A percentile compares a stretch with the other conserved stretches of the same genome.
phyloP scores from a whole-genome alignment of 257 asterid genomes.

The Ilex aquifolium region DNA sequence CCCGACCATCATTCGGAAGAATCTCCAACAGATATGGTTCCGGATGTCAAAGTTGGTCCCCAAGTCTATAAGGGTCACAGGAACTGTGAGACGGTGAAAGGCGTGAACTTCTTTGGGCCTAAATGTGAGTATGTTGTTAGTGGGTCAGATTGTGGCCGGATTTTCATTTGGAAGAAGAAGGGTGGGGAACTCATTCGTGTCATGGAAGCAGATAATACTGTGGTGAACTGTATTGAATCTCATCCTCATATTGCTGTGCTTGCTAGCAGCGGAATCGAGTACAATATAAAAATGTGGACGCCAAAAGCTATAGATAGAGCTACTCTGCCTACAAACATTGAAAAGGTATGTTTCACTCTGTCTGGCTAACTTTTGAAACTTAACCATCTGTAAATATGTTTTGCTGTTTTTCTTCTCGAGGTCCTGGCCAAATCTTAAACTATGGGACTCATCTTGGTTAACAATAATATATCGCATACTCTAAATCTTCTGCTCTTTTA shows the following conservation, averaged over 20 bases:
- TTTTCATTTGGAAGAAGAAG: slow-evolving; percentile 88
- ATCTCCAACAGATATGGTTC: slow-evolving; percentile 25
- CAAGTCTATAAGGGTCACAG: slow-evolving; percentile 78
- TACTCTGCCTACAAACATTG: slow-evolving; percentile 51
- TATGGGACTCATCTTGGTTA: too few species aligned
- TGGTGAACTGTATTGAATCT: slow-evolving; percentile 79
- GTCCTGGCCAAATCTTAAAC: not conserved
- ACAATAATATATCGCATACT: too few species aligned
- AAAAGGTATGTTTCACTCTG: slow-evolving; percentile 41
- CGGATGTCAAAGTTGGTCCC: slow-evolving; percentile 38
- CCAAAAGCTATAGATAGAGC: slow-evolving; percentile 75
- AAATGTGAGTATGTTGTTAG: slow-evolving; percentile 82
- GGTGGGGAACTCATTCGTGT: slow-evolving; percentile 77
- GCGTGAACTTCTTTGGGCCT: slow-evolving; percentile 85
- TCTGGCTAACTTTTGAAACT: not conserved
- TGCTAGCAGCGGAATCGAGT: slow-evolving; percentile 88
- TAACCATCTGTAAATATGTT: not conserved
- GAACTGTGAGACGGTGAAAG: slow-evolving; percentile 76
- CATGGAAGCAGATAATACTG: slow-evolving; percentile 69
- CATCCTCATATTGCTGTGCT: slow-evolving; percentile 77
- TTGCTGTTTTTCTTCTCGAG: not conserved
- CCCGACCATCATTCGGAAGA: slow-evolving; percentile 22
- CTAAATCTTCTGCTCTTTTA: too few species aligned
- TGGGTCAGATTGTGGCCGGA: slow-evolving; percentile 93
- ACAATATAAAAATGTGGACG: slow-evolving; percentile 71